Percentiles rank a stretch among this genome's conserved stretches.
These are phyloP conservation scores for Citropsis articulata DNA, from an alignment of 345 rosid species.

Conservation along the genomic window DNA sequence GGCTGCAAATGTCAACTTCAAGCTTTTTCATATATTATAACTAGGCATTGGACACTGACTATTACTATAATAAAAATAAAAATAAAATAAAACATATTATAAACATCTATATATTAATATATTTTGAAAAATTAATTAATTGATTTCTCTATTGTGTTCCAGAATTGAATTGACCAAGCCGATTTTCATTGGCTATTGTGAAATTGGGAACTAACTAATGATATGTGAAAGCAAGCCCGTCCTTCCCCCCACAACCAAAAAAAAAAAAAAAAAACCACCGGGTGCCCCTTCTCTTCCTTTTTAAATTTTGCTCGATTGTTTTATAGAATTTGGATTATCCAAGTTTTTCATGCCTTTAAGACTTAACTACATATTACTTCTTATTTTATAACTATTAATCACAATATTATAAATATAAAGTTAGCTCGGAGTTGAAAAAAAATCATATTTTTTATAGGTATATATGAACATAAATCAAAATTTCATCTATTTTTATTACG, in stretches of 20 bases:
- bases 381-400: too few species aligned
- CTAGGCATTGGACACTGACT: neutral
- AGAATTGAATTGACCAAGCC: neutral
- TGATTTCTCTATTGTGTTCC: neutral
- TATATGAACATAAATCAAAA: too few species aligned
- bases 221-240: neutral
- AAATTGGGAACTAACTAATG: neutral
- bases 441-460: neutral
- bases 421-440: too few species aligned
- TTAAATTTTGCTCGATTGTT: too few species aligned
- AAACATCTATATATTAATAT: neutral
- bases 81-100: neutral
- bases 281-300: too few species aligned
- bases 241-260: too few species aligned
- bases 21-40: neutral
- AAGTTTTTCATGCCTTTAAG: too few species aligned
- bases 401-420: neutral
- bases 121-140: neutral
- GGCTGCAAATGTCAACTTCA: neutral
- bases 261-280: too few species aligned
- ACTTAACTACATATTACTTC: too few species aligned
- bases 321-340: too few species aligned
- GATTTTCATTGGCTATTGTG: neutral
- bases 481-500: too few species aligned
- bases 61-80: neutral